Base-by-base conservation (phyloP, 2,329 filamentous ascomycete species). In the Aspergillus arachidicola region DNA sequence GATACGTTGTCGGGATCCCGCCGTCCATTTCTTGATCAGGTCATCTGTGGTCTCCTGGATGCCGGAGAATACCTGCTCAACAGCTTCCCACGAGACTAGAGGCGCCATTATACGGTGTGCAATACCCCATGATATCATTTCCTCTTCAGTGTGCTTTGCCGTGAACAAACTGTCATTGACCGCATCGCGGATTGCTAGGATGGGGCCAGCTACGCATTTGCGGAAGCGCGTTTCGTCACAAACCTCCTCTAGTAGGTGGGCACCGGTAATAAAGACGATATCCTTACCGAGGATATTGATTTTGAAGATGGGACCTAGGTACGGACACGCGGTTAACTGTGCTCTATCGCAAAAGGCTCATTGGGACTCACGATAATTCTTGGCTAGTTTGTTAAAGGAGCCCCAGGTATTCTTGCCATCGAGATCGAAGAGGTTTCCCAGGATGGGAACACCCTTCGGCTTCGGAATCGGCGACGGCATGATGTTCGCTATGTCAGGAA, bases 81-180 rank as follows among this genome's bases (percentile, higher is more conserved):
- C 76, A 1, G 76, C 75, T 6, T 80, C 71, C 1, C 78, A 76
- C 0, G 80, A 78, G 61, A 85, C 81, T 1, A 78, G 76, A 0
- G 83, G 82, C 21, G 80, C 74, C 69, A 84, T 76, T 55, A 81
- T 79, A 3, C 82, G 77, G 66, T 85, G 83, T 12, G 91, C 89
- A 64, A 90, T 83, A 32, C 85, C 87, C 90, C 90, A 92, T 69
- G 86, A 86, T 43, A 73, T 68, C 50, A 62, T 63, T 60, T 34
- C 32, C 11, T 34, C 4, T 7, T 83, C 81, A 2, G 72, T 68
- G 58, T 78, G 67, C 64, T 77, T 71, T 6, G 79, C 88, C 0
- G 89, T 91, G 72, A 92, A 91, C 5, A 92, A 82, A 30, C 89
- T 89, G 79, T 90, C 88, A 64, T 86, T 81, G 1, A 89, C 82